Base-by-base conservation (phyloP, 176 grass and related monocot genomes). In the Otatea glauca region DNA sequence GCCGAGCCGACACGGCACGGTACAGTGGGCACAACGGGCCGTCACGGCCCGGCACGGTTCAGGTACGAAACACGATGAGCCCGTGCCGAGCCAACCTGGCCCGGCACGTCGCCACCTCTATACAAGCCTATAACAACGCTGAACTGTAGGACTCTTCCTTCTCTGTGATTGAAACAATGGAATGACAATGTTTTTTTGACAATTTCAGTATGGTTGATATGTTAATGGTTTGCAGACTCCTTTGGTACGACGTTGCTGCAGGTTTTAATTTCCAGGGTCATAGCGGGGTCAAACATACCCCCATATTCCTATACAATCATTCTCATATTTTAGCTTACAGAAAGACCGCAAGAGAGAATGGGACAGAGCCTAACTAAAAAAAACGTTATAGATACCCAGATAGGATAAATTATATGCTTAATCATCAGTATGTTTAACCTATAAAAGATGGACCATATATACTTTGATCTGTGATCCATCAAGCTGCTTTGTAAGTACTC, bases 361-460 rank as follows among this genome's bases (percentile, higher is more conserved):
- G 41, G 55, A 23, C 23, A 72, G 39, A 14, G 4, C 80, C 23
- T 34, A 55, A 60, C 11, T 24, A n/a, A 24, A 5, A 14, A 73
- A 51, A 25, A 74, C 12, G 4, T 11, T 12, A 37, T 44, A 83
- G 64, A 74, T 47, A 61, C 53, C 21, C 38, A 13, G 17, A 16
- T 62, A 44, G 49, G 14, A 44, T 54, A 59, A 54, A 37, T 37
- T 37, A 17, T 51, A 23, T 5, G 6, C 2, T 66, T 25, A 76
- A 88, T 61, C 21, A 69, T 41, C 1, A 50, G 38, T 45, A 47
- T 56, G 24, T 27, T 60, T 82, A 16, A 79, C 29, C 25, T 53
- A 42, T 34, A 4, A 35, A 75, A 34, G 24, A 83, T 79, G 80
- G 80, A 65, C 67, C 17, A 21, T 8, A 13, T n/a, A 58, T 17